Base-by-base conservation (phyloP, 2,329 filamentous ascomycete genomes). In the Microdochium bolleyi region DNA sequence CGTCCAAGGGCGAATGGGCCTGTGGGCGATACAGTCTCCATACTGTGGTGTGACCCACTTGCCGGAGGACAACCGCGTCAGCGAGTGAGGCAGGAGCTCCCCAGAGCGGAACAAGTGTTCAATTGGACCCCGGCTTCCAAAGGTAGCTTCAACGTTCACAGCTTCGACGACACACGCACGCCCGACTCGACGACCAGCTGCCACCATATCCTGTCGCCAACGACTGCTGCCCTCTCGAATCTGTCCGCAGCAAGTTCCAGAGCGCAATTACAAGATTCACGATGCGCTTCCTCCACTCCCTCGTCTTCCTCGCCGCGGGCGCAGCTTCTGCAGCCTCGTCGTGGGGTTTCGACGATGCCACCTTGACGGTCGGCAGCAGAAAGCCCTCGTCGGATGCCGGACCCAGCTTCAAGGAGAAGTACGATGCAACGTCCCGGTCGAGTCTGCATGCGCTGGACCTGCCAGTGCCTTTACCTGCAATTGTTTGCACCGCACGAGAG, bases 341-440 rank as follows among this genome's bases (percentile, higher is more conserved):
- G 22, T 92, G 88, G 88, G 77, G 78, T 53, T 92, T 92, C 62
- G 79, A 87, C 58, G 87, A 91, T 70, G 88, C 79, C 58, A 83
- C 78, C 56, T 74, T 92, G 58, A 77, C 82, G 9, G 75, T 92
- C 54, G 73, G 76, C 58, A 73, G 76, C 61, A 91, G 89, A 70
- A 85, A 85, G 72, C 77, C 75, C 58, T 73, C 75, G 55, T 78
- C 75, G 51, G 70, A 22, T n/a, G 48, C 48, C 19, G 24, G 24
- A 5, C 41, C 41, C 14, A 14, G 19, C 24, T 27, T 76, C 59
- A 86, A 87, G 69, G 80, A 88, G 73, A 87, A 84, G 84, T 88
- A 75, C 64, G 79, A 65, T 49, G 46, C 50, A 49, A 53, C 54
- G 50, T 53, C 51, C 24, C 34, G 16, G 50, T 14, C 24, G 24